These are phyloP conservation scores for Fagopyrum tataricum DNA, from an alignment of 148 eudicot genomes.

Conservation along the genomic window DNA sequence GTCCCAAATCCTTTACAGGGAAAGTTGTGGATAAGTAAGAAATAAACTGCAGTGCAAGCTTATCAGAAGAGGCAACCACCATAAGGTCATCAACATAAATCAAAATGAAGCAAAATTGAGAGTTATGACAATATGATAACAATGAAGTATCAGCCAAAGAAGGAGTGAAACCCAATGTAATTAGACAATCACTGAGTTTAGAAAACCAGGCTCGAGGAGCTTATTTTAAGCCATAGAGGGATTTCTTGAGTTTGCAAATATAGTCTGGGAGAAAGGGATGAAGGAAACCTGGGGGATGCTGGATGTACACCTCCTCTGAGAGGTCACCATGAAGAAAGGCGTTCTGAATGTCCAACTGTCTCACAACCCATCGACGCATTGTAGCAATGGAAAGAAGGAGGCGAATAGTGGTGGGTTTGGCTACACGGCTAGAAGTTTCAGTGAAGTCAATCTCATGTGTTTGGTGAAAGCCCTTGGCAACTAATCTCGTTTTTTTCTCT, in stretches of 20 bases:
- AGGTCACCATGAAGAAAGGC: not conserved
- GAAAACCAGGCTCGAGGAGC: not conserved
- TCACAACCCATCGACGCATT: not conserved
- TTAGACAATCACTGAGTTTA: not conserved
- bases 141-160: not conserved
- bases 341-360: not conserved
- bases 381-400: not conserved
- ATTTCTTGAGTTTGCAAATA: not conserved
- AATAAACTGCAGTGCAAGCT: not conserved
- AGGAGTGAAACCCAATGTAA: not conserved
- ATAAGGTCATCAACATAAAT: not conserved
- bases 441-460: not conserved
- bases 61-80: not conserved
- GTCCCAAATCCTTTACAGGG: not conserved
- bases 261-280: not conserved
- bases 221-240: not conserved
- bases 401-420: slow-evolving; percentile 1
- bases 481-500: too few relatives aligned
- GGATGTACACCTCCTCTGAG: not conserved
- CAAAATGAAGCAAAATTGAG: not conserved
- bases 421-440: slow-evolving; percentile 3
- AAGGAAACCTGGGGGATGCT: not conserved
- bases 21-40: not conserved
- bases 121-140: not conserved
- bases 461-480: not conserved